Evolutionary conservation across 2,329 filamentous ascomycete genomes (phyloP), one percentile per base, ranked within the genome.

Genomic region (Fusarium poae): DNA sequence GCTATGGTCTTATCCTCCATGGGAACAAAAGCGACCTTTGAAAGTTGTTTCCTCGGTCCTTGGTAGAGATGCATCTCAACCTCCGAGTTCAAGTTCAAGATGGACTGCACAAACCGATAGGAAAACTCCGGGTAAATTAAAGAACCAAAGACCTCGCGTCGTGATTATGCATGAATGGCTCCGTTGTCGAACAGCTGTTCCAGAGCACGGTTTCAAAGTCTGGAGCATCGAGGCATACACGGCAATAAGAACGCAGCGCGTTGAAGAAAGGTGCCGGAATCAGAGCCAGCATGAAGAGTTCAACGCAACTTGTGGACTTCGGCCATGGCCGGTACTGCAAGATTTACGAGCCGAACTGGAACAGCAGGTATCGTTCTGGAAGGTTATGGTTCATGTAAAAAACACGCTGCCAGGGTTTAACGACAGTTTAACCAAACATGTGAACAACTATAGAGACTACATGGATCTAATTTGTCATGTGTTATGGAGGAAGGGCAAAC

Each of bases 111-210:
- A 16, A 2, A 45, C 37, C 7, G 5, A n/a, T 1, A 20, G 3
- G 9, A 32, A 7, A 2, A 3, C 16, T 3, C 2, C 23, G 6
- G 16, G n/a, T 0, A 27, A 15, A 0, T 13, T 32, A 2, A 18
- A 25, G 10, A 7, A 20, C 4, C 56, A 18, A n/a, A 8, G 39
- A 0, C 15, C 23, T 4, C 40, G 34, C 4, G 44, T 39, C 2
- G 34, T 53, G 5, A 15, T 61, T 2, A 62, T 62, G 58, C 58
- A 62, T 5, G 18, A 27, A 2, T 39, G 45, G 44, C 23, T 44
- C 15, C 25, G 55, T 10, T 62, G 58, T 8, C 44, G 58, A n/a
- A 62, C 56, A 23, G 16, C 23, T 18, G 13, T 62, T 10, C 29
- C 39, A 1, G 27, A 53, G 1, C 29, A 45, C 29, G 44, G 44